Evolutionary conservation across 805 yeast species (phyloP), one percentile per base, ranked within the genome.

Genomic region (Scheffersomyces stipitis): DNA sequence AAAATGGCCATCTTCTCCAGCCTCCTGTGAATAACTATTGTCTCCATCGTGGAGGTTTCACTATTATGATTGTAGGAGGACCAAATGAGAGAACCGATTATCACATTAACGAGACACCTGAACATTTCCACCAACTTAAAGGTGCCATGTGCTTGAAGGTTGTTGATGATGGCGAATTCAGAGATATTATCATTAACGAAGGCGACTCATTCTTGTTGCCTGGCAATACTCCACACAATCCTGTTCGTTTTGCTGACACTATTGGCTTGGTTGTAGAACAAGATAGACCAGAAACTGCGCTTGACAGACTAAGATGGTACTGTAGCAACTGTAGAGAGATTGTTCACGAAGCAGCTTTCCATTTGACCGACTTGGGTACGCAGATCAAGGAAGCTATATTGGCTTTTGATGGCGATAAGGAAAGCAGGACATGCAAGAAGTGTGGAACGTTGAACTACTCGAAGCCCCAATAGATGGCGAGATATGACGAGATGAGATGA

Each of bases 11-110:
- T 46, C 70, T 86, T 10, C 72, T 90, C 26, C 81, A 86, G 58
- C 97, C 97, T 1, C 97, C 97, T 1, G 96, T 90, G 23, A 88
- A 88, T 60, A 90, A 90, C 56, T 90, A 65, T 64, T 88, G 96
- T 54, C 76, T 90, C 18, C 96, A 90, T 60, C 71, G 89, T 32
- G 96, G 95, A 4, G 96, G 96, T 0, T 86, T 85, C 58, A 89
- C 96, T 0, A 88, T 89, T 26, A 90, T 90, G 96, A 81, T 89
- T 34, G 95, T 90, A 1, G 97, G 97, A 12, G 97, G 97, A 0
- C 97, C 97, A 3, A 90, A 90, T 58, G 95, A 83, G 52, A 72
- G 97, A 40, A 89, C 96, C 0, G 97, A 90, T 57, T 90, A 87
- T 57, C 97, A 90, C 54, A 78, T 90, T 33, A 90, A 90, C 55